Percentiles rank a stretch among this genome's conserved stretches.
Conservation (phyloP, 2,329 filamentous ascomycete species). For the Lojkania enalia region DNA sequence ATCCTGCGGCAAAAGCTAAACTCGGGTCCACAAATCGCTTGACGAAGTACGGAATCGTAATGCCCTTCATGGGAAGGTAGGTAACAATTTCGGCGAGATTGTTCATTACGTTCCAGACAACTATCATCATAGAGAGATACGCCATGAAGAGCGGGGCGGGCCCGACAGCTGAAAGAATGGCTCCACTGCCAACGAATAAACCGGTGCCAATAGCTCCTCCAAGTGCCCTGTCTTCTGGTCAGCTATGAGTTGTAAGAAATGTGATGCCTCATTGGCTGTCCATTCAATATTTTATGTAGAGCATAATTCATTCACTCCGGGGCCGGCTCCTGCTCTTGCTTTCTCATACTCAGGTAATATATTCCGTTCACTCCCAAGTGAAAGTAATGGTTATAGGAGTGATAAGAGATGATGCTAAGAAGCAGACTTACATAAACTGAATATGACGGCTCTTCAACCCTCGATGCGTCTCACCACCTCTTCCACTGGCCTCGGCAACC, state of each 20-base stretch:
- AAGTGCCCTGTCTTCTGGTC: constrained; percentile 58
- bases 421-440: constrained; percentile 39
- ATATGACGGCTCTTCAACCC: constrained; percentile 45
- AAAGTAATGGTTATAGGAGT: not conserved
- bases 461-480: constrained; percentile 40
- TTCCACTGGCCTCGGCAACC: constrained; percentile 31
- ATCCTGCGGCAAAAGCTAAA: constrained; percentile 40
- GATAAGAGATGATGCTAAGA: too few species aligned
- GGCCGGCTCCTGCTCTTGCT: too few species aligned
- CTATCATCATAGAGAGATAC: constrained; percentile 43
- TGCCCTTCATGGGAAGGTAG: constrained; percentile 45
- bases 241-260: constrained; percentile 8
- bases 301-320: too few species aligned
- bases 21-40: constrained; percentile 54
- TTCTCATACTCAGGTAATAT: too few species aligned
- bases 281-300: too few species aligned
- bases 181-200: constrained; percentile 42
- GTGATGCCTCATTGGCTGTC: too few species aligned
- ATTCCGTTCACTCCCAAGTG: not conserved
- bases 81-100: constrained; percentile 47
- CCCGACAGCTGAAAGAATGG: constrained; percentile 36
- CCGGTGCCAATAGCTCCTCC: constrained; percentile 58
- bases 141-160: constrained; percentile 44
- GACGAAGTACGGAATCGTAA: constrained; percentile 45
- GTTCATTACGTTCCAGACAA: constrained; percentile 47